Percentiles rank a stretch among this genome's conserved stretches.
phyloP scores from a whole-genome alignment of 2,329 filamentous ascomycete genomes.

The Fusarium sp. region DNA sequence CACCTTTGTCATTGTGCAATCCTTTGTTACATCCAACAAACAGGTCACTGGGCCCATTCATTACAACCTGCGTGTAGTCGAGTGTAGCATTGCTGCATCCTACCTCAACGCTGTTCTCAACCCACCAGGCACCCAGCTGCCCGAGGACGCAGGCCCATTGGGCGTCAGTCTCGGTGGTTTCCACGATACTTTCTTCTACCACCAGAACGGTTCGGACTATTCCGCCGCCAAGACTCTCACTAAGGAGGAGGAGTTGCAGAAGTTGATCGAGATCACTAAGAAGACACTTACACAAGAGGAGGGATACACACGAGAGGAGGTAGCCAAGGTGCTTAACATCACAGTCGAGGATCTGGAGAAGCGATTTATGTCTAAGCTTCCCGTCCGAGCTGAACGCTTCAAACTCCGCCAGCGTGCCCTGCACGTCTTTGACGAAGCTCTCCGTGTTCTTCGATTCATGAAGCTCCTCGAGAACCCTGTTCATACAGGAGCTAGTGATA shows the following conservation, averaged over 20 bases:
- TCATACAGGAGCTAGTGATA: conserved; percentile 63
- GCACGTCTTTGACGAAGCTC: conserved; percentile 92
- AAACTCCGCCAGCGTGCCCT: conserved; percentile 88
- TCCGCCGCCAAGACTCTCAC: conserved; percentile 61
- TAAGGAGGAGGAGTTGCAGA: conserved; percentile 78
- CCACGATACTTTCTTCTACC: conserved; percentile 84
- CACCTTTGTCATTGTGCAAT: conserved; percentile 94
- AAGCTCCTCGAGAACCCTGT: conserved; percentile 75
- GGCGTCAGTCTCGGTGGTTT: conserved; percentile 88
- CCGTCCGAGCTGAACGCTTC: conserved; percentile 89
- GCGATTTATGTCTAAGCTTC: conserved; percentile 88
- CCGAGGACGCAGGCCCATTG: conserved; percentile 84
- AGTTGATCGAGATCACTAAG: conserved; percentile 78
- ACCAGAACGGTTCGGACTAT: conserved; percentile 57
- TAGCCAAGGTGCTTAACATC: conserved; percentile 79
- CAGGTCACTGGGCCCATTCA: conserved; percentile 92
- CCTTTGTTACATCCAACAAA: conserved; percentile 94
- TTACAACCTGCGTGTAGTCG: conserved; percentile 97
- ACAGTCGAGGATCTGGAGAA: conserved; percentile 80
- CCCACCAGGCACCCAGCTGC: conserved; percentile 72
- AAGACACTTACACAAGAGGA: conserved; percentile 82
- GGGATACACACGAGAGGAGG: conserved; percentile 90
- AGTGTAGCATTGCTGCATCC: conserved; percentile 89
- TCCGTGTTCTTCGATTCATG: conserved; percentile 88
- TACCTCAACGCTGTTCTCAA: conserved; percentile 73